Evolutionary conservation across 1,284 basidiomycete species (phyloP), one percentile per base, ranked within the genome.

Genomic region (Sporisorium iseilematis-ciliati): DNA sequence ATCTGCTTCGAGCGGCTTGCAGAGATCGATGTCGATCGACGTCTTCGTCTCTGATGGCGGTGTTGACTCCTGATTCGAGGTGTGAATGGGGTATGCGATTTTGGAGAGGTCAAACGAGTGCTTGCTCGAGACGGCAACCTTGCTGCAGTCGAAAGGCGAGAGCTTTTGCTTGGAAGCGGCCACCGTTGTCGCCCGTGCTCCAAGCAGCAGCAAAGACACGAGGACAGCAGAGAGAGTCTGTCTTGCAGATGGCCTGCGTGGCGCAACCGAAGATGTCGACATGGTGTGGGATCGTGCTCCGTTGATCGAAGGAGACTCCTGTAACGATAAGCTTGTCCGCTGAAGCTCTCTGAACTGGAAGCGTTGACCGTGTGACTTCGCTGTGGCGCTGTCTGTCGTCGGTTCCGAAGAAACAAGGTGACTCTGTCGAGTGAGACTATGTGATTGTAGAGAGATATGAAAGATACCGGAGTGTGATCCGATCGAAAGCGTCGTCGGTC

Each of bases 81-180:
- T 70, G 48, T 54, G 71, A n/a, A 77, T 65, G 16, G 75, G 75
- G 43, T 64, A 77, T 0, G 70, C 49, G 31, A 77, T 77, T 40
- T 69, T 65, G 53, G 66, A 70, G 10, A 77, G 70, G 26, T 77
- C 70, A 49, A 66, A 77, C 1, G 75, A 60, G 10, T 64, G 63
- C 38, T 69, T 66, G 20, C 66, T 70, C 4, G 65, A 64, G 41
- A 70, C 59, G 23, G 62, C 66, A 0, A 77, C 70, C 3, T 69
- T 70, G 54, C 56, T 38, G 61, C 75, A 77, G 29, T 73, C 70
- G 53, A 77, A 77, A 2, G 75, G 75, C 21, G 70, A 73, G 20
- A 77, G 64, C 0, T 50, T 69, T 21, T 77, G 59, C 25, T 77
- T 69, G 7, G 70, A 33, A 38, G 68, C 68, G 31, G 41, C 26